Base-by-base conservation (phyloP, 805 yeast species). In the Metschnikowia orientalis region DNA sequence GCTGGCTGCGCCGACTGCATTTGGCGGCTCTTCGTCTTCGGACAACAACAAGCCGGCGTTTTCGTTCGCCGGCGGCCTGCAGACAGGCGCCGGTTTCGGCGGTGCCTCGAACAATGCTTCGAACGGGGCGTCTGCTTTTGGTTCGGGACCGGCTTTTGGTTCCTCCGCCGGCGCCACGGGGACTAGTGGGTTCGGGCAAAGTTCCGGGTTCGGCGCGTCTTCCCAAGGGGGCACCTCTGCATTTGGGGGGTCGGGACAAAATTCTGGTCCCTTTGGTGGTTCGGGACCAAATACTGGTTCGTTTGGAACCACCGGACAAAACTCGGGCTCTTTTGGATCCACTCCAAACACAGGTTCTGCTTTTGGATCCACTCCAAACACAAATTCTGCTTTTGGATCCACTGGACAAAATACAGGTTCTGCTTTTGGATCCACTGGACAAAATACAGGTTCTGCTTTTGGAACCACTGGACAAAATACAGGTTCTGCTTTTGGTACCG, bases 311-410 rank as follows among this genome's bases (percentile, higher is more conserved):
- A 16, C 13, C 6, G 11, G 11, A 22, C 30, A 10, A 17, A 28
- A 17, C 20, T 15, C 31, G 8, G 12, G 16, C 11, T 10, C 26
- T 6, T 28, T 28, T n/a, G 28, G 29, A 4, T 20, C 23, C 13
- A 26, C 30, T 11, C 26, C 17, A 18, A 17, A 33, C 9, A 13
- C 34, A 3, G 27, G 38, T 8, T 26, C 42, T 6, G 11, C 34
- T 8, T 33, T 39, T 5, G 35, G 39, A 6, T 35, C 28, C 29
- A 9, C 32, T 5, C 27, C 29, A n/a, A 23, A 24, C 25, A 25
- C 23, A 9, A 8, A 27, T 8, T n/a, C 32, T n/a, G 17, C 26
- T 4, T 20, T 29, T n/a, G 34, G 34, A 6, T 23, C 17, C 24
- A 14, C 18, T 7, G 28, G 17, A 9, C 11, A 12, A 18, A 8